These are phyloP conservation scores for Fusarium compactum DNA, from an alignment of 2,329 filamentous ascomycete species.

Conservation along the genomic window DNA sequence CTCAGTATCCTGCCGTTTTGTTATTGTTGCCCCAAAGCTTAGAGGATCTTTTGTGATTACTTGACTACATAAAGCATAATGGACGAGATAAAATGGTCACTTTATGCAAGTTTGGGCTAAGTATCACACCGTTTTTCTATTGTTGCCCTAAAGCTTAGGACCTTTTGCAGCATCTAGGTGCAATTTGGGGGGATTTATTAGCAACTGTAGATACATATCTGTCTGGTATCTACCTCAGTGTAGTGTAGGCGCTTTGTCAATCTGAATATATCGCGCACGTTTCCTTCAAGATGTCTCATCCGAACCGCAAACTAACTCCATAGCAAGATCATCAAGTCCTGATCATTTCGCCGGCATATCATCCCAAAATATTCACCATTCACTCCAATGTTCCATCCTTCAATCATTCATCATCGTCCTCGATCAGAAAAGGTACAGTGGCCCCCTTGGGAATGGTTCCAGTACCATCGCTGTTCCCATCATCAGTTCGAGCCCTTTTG, in stretches of 20 bases:
- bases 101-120: background rate
- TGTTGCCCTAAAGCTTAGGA: background rate
- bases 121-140: background rate
- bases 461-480: background rate
- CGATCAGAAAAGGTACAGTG: background rate
- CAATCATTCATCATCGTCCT: background rate
- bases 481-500: background rate
- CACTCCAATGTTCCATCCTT: background rate
- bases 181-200: conserved; percentile 4
- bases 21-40: no score
- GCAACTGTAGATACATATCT: background rate
- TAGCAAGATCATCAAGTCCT: background rate
- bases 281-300: background rate
- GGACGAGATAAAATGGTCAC: background rate
- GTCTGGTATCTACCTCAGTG: background rate
- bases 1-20: no score
- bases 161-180: background rate
- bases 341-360: conserved; percentile 7
- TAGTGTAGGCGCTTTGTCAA: conserved; percentile 4
- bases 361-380: background rate
- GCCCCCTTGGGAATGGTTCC: background rate
- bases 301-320: background rate
- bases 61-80: background rate
- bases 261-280: background rate
- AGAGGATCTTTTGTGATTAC: background rate